Conservation (phyloP, 2,329 filamentous ascomycete species). For the Exophiala lecanii-corni region DNA sequence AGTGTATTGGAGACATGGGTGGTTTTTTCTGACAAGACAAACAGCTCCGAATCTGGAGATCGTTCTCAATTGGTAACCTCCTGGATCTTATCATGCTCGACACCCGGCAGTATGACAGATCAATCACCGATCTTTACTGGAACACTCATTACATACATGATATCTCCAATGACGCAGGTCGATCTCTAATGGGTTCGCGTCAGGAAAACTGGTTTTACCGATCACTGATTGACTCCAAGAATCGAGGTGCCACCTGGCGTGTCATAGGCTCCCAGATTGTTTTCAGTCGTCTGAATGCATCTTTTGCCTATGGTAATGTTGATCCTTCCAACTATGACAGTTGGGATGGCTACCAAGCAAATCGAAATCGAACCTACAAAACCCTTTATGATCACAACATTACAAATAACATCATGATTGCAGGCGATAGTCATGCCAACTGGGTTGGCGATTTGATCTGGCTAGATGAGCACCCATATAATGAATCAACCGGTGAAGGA, state of each 20-base stretch:
- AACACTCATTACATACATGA: conserved; percentile 58
- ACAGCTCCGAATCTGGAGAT: conserved; percentile 60
- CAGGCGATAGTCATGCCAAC: conserved; percentile 64
- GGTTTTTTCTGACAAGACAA: conserved; percentile 36
- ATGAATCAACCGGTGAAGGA: conserved; percentile 50
- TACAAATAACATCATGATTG: conserved; percentile 67
- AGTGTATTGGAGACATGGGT: conserved; percentile 30
- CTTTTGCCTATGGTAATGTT: conserved; percentile 38
- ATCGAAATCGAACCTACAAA: conserved; percentile 65
- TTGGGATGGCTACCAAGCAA: conserved; percentile 64
- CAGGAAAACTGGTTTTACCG: conserved; percentile 74
- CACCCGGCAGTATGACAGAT: conserved; percentile 64
- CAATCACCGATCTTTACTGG: conserved; percentile 56
- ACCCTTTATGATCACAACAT: conserved; percentile 65
- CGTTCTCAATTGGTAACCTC: conserved; percentile 61
- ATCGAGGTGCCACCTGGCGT: conserved; percentile 65
- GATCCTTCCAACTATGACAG: conserved; percentile 52
- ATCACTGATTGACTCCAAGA: conserved; percentile 52
- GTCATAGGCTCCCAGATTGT: conserved; percentile 67
- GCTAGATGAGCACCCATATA: conserved; percentile 52
- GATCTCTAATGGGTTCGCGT: conserved; percentile 65
- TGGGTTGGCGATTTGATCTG: conserved; percentile 61
- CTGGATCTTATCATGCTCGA: conserved; percentile 66
- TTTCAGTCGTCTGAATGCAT: conserved; percentile 56
- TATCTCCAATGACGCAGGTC: conserved; percentile 63